Evolutionary conservation across 371 early-diverging fungal genomes (phyloP).

Genomic region (Apophysomyces elegans): DNA sequence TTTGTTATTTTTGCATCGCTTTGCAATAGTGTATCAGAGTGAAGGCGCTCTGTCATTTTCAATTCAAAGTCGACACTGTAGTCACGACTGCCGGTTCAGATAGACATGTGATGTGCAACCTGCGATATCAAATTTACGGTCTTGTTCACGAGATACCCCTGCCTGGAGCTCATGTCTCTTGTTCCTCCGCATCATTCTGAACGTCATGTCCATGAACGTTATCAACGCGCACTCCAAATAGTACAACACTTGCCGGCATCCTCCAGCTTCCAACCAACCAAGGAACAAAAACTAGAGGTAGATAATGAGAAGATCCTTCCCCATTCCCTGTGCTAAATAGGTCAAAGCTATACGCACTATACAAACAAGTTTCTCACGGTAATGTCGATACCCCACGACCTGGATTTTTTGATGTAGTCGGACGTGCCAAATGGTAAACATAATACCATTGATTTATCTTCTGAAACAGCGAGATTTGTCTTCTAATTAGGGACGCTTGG

Average conservation of each 20-base stretch:
- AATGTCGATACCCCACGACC: slow-evolving; percentile 42
- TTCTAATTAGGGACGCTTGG: slow-evolving; percentile 42
- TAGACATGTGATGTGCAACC: too few relatives aligned
- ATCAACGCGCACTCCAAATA: slow-evolving; percentile 44
- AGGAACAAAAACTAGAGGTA: slow-evolving; percentile 53
- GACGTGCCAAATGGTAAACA: slow-evolving; percentile 50
- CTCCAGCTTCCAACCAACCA: slow-evolving; percentile 51
- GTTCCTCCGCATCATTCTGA: slow-evolving; percentile 42
- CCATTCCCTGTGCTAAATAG: slow-evolving; percentile 2
- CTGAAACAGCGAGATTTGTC: background rate
- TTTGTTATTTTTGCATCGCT: too few relatives aligned
- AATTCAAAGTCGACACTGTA: too few relatives aligned
- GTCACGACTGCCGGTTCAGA: too few relatives aligned
- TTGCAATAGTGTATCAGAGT: too few relatives aligned
- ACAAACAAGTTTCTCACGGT: slow-evolving; percentile 51
- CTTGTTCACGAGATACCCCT: background rate
- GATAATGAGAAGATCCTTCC: background rate
- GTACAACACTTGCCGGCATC: slow-evolving; percentile 51
- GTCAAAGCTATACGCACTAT: slow-evolving; percentile 46
- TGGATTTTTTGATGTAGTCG: slow-evolving; percentile 54
- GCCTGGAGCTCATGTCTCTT: slow-evolving; percentile 24
- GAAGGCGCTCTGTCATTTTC: too few relatives aligned
- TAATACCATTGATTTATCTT: slow-evolving; percentile 6
- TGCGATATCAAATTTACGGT: background rate
- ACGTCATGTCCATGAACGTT: slow-evolving; percentile 38